These are phyloP conservation scores for Podospora pseudoanserina DNA, from an alignment of 495 filamentous ascomycete genomes.

Conservation along the genomic window DNA sequence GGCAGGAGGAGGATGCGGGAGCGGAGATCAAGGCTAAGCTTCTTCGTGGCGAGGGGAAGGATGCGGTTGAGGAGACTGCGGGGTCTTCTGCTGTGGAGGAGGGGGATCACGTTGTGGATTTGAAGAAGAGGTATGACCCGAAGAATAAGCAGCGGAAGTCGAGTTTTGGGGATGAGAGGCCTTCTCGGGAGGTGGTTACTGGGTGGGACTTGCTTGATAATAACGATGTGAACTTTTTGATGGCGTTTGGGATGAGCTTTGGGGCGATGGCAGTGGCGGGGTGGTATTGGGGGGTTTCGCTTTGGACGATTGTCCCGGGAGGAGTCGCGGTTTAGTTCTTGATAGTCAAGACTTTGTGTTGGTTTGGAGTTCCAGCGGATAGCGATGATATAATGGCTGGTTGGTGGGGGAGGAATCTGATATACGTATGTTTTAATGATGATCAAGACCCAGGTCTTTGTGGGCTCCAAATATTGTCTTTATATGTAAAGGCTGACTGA, in stretches of 20 bases:
- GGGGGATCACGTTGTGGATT: slow-evolving; percentile 22
- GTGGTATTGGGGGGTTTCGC: slow-evolving; percentile 50
- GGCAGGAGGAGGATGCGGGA: slow-evolving; percentile 3
- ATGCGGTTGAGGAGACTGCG: slow-evolving; percentile 36
- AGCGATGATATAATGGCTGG: background rate
- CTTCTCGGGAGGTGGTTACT: slow-evolving; percentile 67
- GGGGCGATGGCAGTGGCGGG: slow-evolving; percentile 65
- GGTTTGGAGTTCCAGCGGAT: background rate
- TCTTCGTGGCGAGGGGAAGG: slow-evolving; percentile 32
- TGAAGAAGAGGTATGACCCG: slow-evolving; percentile 38
- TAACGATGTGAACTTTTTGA: slow-evolving; percentile 87
- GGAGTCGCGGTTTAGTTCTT: background rate
- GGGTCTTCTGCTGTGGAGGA: slow-evolving; percentile 23
- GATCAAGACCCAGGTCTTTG: too few species aligned
- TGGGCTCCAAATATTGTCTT: too few species aligned
- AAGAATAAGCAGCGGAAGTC: slow-evolving; percentile 41
- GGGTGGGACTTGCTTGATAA: slow-evolving; percentile 82
- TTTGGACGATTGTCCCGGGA: slow-evolving; percentile 34
- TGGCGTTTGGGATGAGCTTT: slow-evolving; percentile 78
- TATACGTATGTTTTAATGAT: background rate
- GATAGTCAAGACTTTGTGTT: background rate
- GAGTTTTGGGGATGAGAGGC: slow-evolving; percentile 53
- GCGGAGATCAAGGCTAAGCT: slow-evolving; percentile 37
- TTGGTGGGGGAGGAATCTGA: background rate
- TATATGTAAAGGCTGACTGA: too few species aligned